Conservation (phyloP, 2,329 filamentous ascomycete genomes). For the Lizonia empirigonia region DNA sequence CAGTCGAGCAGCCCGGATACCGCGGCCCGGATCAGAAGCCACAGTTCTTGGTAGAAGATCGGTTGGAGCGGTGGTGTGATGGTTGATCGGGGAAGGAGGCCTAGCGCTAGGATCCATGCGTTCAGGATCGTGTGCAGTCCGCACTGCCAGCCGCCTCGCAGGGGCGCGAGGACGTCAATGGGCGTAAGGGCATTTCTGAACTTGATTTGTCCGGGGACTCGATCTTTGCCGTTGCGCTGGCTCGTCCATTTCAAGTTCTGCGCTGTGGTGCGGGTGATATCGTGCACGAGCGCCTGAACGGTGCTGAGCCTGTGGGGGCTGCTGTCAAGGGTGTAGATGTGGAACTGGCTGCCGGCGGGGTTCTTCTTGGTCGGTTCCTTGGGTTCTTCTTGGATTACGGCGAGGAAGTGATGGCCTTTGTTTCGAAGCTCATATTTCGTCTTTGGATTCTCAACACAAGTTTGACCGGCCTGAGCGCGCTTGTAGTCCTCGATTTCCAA, state of each 20-base stretch:
- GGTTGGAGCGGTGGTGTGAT: not conserved
- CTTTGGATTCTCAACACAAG: no score
- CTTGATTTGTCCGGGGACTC: no score
- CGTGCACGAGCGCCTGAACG: not conserved
- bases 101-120: conserved; percentile 37
- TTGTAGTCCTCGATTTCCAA: not conserved
- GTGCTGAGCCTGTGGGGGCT: not conserved
- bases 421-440: no score
- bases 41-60: not conserved
- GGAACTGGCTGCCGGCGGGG: not conserved
- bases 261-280: not conserved
- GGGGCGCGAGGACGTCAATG: not conserved
- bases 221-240: not conserved
- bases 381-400: not conserved
- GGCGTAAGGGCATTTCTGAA: no score
- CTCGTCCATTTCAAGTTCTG: not conserved
- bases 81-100: conserved; percentile 15
- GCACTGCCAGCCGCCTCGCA: conserved; percentile 1
- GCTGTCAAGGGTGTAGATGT: not conserved
- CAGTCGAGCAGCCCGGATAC: not conserved
- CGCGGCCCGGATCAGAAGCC: not conserved
- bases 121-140: conserved; percentile 29
- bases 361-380: not conserved
- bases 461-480: not conserved
- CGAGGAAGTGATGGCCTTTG: not conserved